Percentiles rank a stretch among this genome's conserved stretches.
Evolutionary conservation across 306 rosid species (phyloP).

Genomic region (Glycine tomentella): DNA sequence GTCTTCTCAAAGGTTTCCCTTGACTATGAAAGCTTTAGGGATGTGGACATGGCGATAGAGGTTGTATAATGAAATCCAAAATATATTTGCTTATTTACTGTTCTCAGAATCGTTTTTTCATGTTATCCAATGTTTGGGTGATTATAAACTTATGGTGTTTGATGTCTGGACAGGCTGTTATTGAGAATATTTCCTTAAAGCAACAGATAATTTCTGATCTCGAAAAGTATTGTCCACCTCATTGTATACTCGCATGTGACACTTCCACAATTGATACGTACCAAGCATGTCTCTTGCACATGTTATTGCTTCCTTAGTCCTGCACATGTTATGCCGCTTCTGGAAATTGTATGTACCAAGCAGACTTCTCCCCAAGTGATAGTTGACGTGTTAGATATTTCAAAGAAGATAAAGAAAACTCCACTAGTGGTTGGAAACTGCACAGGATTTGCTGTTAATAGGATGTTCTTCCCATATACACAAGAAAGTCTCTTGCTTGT

Average conservation of each 20-base stretch:
- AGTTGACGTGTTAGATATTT: too few relatives aligned
- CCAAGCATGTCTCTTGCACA: too few relatives aligned
- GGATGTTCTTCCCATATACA: too few relatives aligned
- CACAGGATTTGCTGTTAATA: too few relatives aligned
- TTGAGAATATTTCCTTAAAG: slow-evolving; percentile 87
- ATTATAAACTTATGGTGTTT: slow-evolving; percentile 40
- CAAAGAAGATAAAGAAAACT: too few relatives aligned
- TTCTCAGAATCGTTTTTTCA: not conserved
- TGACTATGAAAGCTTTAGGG: slow-evolving; percentile 79
- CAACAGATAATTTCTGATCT: slow-evolving; percentile 93
- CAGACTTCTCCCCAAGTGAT: too few relatives aligned
- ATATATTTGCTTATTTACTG: too few relatives aligned
- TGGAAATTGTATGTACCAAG: too few relatives aligned
- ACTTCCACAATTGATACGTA: slow-evolving; percentile 99
- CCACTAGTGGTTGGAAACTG: too few relatives aligned
- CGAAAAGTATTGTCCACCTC: slow-evolving; percentile 86
- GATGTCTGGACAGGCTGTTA: slow-evolving; percentile 81
- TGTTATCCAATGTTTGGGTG: slow-evolving; percentile 32
- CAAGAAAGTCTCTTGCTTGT: too few relatives aligned
- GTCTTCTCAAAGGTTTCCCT: slow-evolving; percentile 81
- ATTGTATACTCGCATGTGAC: slow-evolving; percentile 93
- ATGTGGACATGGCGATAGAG: slow-evolving; percentile 98
- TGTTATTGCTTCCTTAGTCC: too few relatives aligned
- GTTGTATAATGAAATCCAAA: slow-evolving; percentile 52
- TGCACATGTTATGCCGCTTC: too few relatives aligned